Evolutionary conservation across 495 filamentous ascomycete species (phyloP).

Genomic region (Penicillium odoratum): DNA sequence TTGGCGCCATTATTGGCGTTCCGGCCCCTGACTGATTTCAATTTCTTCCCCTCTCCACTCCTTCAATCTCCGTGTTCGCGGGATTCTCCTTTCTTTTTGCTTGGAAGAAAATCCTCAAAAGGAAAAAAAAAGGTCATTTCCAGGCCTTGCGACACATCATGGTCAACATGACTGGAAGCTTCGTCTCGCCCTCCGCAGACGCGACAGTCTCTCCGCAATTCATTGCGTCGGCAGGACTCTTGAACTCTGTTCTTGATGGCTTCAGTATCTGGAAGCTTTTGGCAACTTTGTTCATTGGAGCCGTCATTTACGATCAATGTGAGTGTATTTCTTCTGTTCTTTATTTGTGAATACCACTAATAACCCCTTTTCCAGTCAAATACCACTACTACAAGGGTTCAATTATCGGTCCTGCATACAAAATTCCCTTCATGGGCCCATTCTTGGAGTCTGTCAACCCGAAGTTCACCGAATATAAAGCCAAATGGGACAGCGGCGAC

Average conservation of each 20-base stretch:
- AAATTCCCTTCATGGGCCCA: conserved; percentile 93
- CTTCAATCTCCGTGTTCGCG: conserved; percentile 5
- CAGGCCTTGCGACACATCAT: conserved; percentile 35
- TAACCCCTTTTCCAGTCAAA: conserved; percentile 55
- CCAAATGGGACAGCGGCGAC: conserved; percentile 86
- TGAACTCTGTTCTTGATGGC: conserved; percentile 51
- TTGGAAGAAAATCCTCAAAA: not conserved
- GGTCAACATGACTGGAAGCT: conserved; percentile 66
- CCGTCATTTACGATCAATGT: conserved; percentile 87
- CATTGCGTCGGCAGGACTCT: conserved; percentile 41
- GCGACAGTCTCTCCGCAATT: conserved; percentile 53
- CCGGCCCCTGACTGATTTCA: conserved; percentile 31
- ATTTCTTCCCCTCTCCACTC: conserved; percentile 9
- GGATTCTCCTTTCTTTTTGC: conserved; percentile 8
- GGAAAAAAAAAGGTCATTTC: conserved; percentile 13
- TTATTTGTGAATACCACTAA: conserved; percentile 4
- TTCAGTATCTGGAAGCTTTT: conserved; percentile 63
- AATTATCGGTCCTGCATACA: conserved; percentile 79
- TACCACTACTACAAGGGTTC: conserved; percentile 85
- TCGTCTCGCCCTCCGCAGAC: conserved; percentile 75
- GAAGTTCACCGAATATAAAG: conserved; percentile 85
- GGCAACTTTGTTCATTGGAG: conserved; percentile 63
- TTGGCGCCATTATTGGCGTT: conserved; percentile 19
- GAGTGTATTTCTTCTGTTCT: conserved; percentile 27
- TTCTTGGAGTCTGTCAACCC: conserved; percentile 92